Base-by-base conservation (phyloP, 805 yeast genomes). In the Kodamaea kaohsiungensis region DNA sequence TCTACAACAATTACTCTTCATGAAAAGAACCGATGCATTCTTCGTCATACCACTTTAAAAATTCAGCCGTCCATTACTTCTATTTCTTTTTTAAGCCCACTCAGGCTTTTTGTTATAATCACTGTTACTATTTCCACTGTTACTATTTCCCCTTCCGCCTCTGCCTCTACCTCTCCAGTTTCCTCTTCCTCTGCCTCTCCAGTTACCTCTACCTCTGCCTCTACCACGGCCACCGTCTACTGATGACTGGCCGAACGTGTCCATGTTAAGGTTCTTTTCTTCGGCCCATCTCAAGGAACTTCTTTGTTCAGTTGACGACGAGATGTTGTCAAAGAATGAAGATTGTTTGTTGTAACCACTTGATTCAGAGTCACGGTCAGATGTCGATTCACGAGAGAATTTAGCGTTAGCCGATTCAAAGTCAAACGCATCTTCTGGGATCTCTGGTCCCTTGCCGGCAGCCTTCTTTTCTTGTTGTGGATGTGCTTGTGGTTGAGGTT, bases 311-410 rank as follows among this genome's bases (percentile, higher is more conserved):
- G 85, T 77, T 3, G 91, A 85, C 9, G 91, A 82, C 9, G 96
- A 88, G 54, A 93, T 83, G 57, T 82, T 83, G 71, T 95, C 98
- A 65, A 93, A 93, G 70, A 95, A 93, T 1, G 98, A 91, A 12
- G 91, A 83, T 64, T 82, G 81, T 69, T 86, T 91, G 73, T 91
- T 82, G 75, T 95, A 95, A 27, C 63, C 65, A 8, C 65, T 52
- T 38, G 55, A 60, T 25, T 68, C 72, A 19, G 65, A 61, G 18
- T 69, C 76, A 37, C 70, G 76, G 55, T 68, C 70, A 22, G 62
- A 64, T 38, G 67, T 72, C 25, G 69, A 75, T 51, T 82, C 85
- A 60, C 78, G 82, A 27, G 75, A 71, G 69, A 91, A 89, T 66
- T 84, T 85, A 39, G 92, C 91, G 67, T 88, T 89, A 60, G 83